Conservation (phyloP, 768 basidiomycete species). For the Daedalea quercina region DNA sequence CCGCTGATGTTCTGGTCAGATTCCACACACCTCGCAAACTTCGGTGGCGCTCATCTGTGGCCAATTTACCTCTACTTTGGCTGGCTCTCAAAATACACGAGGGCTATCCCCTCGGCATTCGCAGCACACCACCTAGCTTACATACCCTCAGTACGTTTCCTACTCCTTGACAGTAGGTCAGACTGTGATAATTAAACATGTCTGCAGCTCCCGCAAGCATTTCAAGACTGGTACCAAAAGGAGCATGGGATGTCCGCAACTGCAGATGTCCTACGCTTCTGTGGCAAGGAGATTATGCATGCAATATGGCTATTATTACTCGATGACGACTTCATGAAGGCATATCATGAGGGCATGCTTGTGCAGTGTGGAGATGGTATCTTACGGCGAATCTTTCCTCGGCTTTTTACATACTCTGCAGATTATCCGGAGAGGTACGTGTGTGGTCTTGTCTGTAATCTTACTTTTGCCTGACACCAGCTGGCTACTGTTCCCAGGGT, state of each 20-base stretch:
- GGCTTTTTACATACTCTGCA: conserved; percentile 25
- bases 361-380: conserved; percentile 21
- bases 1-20: conserved; percentile 22
- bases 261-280: conserved; percentile 22
- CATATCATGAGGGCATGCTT: conserved; percentile 20
- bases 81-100: conserved; percentile 34
- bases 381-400: conserved; percentile 17
- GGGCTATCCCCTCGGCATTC: conserved; percentile 21
- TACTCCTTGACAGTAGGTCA: no score
- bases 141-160: conserved; percentile 36
- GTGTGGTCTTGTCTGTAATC: conserved; percentile 5
- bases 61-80: conserved; percentile 35
- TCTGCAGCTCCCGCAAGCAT: conserved; percentile 22
- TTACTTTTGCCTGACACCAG: conserved; percentile 10
- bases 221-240: conserved; percentile 4
- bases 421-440: conserved; percentile 33
- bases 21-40: conserved; percentile 19
- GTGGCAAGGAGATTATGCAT: conserved; percentile 26
- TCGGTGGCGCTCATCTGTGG: conserved; percentile 27
- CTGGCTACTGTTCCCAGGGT: conserved; percentile 19
- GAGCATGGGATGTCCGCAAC: conserved; percentile 11
- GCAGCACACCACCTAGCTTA: conserved; percentile 37
- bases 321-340: conserved; percentile 19
- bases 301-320: conserved; percentile 20
- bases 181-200: conserved; percentile 2